Percentiles rank a stretch among this genome's conserved stretches.
These are phyloP conservation scores for Dimocarpus longan DNA, from an alignment of 345 rosid species.

Conservation along the genomic window DNA sequence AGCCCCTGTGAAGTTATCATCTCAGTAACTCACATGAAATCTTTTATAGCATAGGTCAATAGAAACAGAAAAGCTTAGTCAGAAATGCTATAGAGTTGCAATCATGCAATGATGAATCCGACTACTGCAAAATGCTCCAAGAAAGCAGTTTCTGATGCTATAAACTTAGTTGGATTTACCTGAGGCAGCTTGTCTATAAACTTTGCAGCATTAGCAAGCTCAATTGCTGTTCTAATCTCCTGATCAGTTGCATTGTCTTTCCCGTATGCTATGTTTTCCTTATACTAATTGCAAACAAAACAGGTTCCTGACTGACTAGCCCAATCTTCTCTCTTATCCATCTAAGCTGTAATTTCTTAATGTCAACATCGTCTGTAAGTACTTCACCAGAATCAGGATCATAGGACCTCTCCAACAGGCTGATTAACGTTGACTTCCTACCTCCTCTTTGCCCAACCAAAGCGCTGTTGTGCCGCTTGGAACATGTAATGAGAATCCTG, in stretches of 20 bases:
- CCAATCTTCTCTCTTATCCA: constrained; percentile 68
- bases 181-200: constrained; percentile 63
- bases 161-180: constrained; percentile 27
- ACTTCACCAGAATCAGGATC: constrained; percentile 76
- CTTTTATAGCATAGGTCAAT: background rate
- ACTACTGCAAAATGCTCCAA: no score
- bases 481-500: constrained; percentile 58
- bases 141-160: no score
- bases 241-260: constrained; percentile 54
- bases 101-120: no score
- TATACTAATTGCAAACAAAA: constrained; percentile 54
- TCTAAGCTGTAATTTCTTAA: constrained; percentile 55
- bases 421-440: constrained; percentile 70
- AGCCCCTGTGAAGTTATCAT: constrained; percentile 49
- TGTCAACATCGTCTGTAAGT: constrained; percentile 53
- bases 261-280: constrained; percentile 67
- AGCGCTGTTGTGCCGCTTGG: constrained; percentile 64
- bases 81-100: no score
- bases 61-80: background rate
- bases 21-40: background rate
- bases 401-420: constrained; percentile 69
- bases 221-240: constrained; percentile 58
- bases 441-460: constrained; percentile 83
- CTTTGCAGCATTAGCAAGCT: constrained; percentile 66
- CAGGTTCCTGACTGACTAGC: constrained; percentile 72